Evolutionary conservation across 371 early-diverging fungal species (phyloP), one percentile per base, ranked within the genome.

Genomic region (Saksenaea vasiformis): DNA sequence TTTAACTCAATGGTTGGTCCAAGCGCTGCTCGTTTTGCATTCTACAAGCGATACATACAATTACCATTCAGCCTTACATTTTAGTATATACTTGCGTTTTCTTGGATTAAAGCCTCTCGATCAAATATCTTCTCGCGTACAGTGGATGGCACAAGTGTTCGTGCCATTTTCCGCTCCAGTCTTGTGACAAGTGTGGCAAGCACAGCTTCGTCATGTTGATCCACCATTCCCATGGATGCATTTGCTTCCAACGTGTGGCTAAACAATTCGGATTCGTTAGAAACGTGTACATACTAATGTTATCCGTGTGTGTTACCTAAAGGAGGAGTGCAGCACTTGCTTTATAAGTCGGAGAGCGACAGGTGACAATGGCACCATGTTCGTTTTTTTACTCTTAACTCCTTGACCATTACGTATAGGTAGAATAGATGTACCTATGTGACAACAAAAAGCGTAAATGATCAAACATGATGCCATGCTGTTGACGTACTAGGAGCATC

Each of bases 281-380:
- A 26, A 47, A 47, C n/a, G 22, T 10, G 22, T 22, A 41, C 19
- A 5, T 15, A 0, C 14, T 1, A 41, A 5, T 14, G 8, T 41
- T 41, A n/a, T n/a, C n/a, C 17, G 0, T 41, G 17, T 47, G 3
- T 41, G n/a, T 47, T 11, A 47, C 51, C 51, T 47, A 22, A 19
- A 22, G 0, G 51, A 47, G 17, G 17, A 19, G 0, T 47, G 51
- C 10, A 47, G 24, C 7, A 47, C 89, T 22, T 92, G 89, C 53
- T 78, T 76, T 3, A 91, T 91, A 22, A 97, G 69, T 24, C 95
- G 91, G 24, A 87, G 82, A 0, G 96, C 95, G 64, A 97, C 84
- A 3, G 85, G 87, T 0, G 91, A 88, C 0, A 96, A 77, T 0
- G 96, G 91, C 17, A 47, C 51, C 51, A 47, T 47, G 7, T 47